Evolutionary conservation across 148 eudicot genomes (phyloP).

Genomic region (Chenopodium album): DNA sequence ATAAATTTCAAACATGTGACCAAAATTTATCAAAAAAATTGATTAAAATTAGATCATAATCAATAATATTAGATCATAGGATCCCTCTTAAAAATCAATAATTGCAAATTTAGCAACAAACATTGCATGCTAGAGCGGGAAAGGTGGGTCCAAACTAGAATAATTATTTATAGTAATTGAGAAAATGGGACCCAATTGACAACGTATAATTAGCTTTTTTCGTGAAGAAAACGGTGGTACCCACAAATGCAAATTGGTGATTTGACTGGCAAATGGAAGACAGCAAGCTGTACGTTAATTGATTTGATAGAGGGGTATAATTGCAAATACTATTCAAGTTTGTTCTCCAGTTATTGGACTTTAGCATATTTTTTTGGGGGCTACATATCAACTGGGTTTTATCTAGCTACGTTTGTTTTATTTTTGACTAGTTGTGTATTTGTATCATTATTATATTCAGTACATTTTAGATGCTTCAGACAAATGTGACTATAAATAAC

Average conservation of each 20-base stretch:
- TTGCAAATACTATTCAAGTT: background rate
- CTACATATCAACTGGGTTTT: background rate
- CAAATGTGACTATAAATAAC: slow-evolving; percentile 4
- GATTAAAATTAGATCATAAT: background rate
- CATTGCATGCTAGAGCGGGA: slow-evolving; percentile 24
- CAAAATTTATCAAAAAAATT: background rate
- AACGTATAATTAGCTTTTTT: background rate
- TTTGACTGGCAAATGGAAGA: slow-evolving; percentile 21
- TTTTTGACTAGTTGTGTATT: background rate
- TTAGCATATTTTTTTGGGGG: background rate
- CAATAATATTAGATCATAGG: slow-evolving; percentile 10
- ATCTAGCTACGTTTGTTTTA: background rate
- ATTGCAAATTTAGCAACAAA: background rate
- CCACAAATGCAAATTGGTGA: slow-evolving; percentile 20
- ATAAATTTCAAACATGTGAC: background rate
- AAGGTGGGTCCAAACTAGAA: slow-evolving; percentile 17
- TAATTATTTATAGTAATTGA: slow-evolving; percentile 13
- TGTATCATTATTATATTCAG: too few relatives aligned
- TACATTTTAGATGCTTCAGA: background rate
- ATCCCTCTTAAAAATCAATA: background rate
- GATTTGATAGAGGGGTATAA: background rate
- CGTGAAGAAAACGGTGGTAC: background rate
- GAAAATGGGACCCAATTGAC: slow-evolving; percentile 12
- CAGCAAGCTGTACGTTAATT: slow-evolving; percentile 3
- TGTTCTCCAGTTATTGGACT: slow-evolving; percentile 15